These are phyloP conservation scores for Amanita molliuscula DNA, from an alignment of 768 basidiomycete species.

Conservation along the genomic window DNA sequence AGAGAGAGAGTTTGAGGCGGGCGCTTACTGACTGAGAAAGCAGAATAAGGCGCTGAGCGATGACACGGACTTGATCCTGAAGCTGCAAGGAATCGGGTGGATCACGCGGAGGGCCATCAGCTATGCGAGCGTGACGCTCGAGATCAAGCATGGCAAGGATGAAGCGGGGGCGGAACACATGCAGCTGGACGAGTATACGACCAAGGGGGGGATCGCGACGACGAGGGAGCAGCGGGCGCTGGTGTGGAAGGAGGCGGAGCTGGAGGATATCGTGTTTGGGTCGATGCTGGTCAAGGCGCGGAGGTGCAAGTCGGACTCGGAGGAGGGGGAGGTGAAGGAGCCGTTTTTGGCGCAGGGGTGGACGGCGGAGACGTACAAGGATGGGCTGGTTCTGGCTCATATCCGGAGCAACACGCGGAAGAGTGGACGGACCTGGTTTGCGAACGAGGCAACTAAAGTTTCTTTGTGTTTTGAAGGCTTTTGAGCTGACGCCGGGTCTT, in stretches of 20 bases:
- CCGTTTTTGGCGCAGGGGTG: constrained; percentile 31
- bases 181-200: constrained; percentile 47
- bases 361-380: constrained; percentile 29
- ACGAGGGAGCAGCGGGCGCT: constrained; percentile 48
- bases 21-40: no score
- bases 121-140: constrained; percentile 45
- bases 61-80: constrained; percentile 48
- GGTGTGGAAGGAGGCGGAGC: constrained; percentile 40
- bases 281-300: constrained; percentile 41
- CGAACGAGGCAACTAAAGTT: constrained; percentile 38
- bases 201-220: constrained; percentile 52
- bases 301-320: no score
- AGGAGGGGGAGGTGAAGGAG: constrained; percentile 34
- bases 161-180: constrained; percentile 51
- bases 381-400: constrained; percentile 34
- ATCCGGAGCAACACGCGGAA: constrained; percentile 54
- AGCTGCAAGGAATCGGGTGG: constrained; percentile 67
- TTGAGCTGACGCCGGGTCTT: background rate
- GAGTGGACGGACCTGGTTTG: constrained; percentile 51
- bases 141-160: constrained; percentile 55
- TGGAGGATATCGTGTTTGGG: constrained; percentile 57
- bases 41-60: constrained; percentile 70
- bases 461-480: background rate
- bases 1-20: no score
- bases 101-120: constrained; percentile 52